Conservation (phyloP, 345 rosid genomes). For the Euphorbia peplus region DNA sequence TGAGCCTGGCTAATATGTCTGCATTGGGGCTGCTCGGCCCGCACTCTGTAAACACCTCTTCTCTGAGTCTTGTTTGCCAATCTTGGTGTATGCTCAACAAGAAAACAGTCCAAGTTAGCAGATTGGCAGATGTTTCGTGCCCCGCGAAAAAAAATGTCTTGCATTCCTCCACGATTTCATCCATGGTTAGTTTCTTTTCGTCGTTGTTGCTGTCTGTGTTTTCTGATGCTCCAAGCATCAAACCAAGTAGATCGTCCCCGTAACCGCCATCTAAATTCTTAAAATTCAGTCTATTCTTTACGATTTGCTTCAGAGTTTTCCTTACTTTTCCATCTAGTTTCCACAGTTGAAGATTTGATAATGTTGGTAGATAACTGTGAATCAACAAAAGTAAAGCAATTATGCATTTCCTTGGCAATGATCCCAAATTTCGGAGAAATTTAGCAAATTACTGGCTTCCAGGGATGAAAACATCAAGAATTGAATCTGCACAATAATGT, state of each 20-base stretch:
- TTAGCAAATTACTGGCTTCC: slow-evolving; percentile 52
- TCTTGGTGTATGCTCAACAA: slow-evolving; percentile 77
- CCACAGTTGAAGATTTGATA: slow-evolving; percentile 66
- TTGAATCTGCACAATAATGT: slow-evolving; percentile 38
- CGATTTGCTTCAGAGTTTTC: slow-evolving; percentile 55
- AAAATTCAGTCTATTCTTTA: slow-evolving; percentile 33
- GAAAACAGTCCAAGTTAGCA: slow-evolving; percentile 83
- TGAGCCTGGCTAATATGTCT: slow-evolving; percentile 13
- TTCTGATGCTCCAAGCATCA: slow-evolving; percentile 29
- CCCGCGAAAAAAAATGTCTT: slow-evolving; percentile 93
- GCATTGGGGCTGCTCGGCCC: slow-evolving; percentile 26
- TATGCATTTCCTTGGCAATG: background rate
- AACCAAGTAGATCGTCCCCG: slow-evolving; percentile 60
- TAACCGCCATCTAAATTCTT: slow-evolving; percentile 39
- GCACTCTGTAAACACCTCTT: slow-evolving; percentile 69
- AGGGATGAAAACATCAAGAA: slow-evolving; percentile 51
- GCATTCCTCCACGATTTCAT: slow-evolving; percentile 66
- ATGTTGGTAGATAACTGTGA: slow-evolving; percentile 77
- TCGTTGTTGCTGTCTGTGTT: slow-evolving; percentile 3
- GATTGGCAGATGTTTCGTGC: slow-evolving; percentile 75
- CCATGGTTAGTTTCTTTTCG: slow-evolving; percentile 27
- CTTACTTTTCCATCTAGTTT: slow-evolving; percentile 61
- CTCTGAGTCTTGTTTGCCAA: slow-evolving; percentile 86
- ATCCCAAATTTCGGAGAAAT: background rate
- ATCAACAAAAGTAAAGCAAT: slow-evolving; percentile 12